Evolutionary conservation across 148 eudicot genomes (phyloP).

Genomic region (Persicaria maculosa): DNA sequence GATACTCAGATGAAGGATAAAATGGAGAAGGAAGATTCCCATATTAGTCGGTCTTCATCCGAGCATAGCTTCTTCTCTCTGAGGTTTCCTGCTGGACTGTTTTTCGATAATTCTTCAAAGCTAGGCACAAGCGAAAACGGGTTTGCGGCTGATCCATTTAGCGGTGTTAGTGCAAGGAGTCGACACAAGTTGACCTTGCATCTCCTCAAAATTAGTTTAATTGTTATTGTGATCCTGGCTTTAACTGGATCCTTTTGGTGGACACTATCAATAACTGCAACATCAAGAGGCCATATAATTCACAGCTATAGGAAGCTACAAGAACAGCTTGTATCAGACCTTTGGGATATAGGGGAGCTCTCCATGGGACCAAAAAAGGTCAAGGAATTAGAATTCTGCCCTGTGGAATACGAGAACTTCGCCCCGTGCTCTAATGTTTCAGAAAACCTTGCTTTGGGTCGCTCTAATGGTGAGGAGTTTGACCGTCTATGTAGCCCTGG

Average conservation of each 20-base stretch:
- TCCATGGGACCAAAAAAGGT: conserved; percentile 60
- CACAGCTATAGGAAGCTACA: conserved; percentile 77
- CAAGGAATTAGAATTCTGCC: conserved; percentile 72
- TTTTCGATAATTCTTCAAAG: conserved; percentile 31
- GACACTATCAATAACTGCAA: conserved; percentile 65
- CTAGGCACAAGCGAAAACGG: conserved; percentile 49
- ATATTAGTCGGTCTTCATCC: conserved; percentile 34
- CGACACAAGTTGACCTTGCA: conserved; percentile 10
- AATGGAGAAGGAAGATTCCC: conserved; percentile 60
- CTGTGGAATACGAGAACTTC: conserved; percentile 54
- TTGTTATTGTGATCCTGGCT: conserved; percentile 18
- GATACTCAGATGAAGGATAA: conserved; percentile 84
- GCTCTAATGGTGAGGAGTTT: conserved; percentile 42
- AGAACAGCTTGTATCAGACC: conserved; percentile 80
- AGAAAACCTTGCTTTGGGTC: conserved; percentile 57
- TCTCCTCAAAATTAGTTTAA: conserved; percentile 18
- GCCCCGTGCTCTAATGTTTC: conserved; percentile 86
- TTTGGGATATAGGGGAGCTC: conserved; percentile 73
- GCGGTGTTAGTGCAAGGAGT: conserved; percentile 37
- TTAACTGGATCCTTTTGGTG: conserved; percentile 71
- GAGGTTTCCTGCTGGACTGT: not conserved
- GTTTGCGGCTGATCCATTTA: conserved; percentile 42
- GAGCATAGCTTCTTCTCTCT: conserved; percentile 23
- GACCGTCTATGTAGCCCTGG: conserved; percentile 60
- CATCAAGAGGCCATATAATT: conserved; percentile 65